Evolutionary conservation across 306 rosid genomes (phyloP), one percentile per base, ranked within the genome.

Genomic region (Sophora flavescens): DNA sequence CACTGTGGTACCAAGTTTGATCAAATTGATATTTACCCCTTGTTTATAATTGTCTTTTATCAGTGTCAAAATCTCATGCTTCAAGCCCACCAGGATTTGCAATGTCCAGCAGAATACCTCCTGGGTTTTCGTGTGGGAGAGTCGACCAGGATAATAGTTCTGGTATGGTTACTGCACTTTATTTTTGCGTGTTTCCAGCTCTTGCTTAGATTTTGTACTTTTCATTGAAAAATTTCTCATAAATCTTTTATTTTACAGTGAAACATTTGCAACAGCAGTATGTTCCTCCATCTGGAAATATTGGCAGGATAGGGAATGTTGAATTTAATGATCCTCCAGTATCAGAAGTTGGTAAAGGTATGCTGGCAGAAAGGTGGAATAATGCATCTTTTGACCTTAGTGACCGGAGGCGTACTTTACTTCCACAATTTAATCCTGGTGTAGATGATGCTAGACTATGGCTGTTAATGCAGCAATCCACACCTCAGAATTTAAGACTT

Each of bases 51-150:
- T 74, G 42, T 60, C 68, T 48, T 73, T 60, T 72, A 28, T 47
- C 82, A 74, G 80, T 26, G 45, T 68, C 85, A 33, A 83, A 74
- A 48, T 74, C 81, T 63, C 85, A 74, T 80, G 71, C 83, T 57
- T 68, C 85, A 28, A 47, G 59, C 63, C 83, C 89, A 18, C 89
- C 85, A 6, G 87, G 87, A 74, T 83, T 86, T 73, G 36, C 85
- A 50, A 11, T 69, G 74, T 66, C 89, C 26, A 78, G 77, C 79
- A 80, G 85, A 80, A 9, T 65, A 51, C 87, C 89, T 80, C 87
- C 89, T 39, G 87, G 85, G 30, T 86, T 83, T 83, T 86, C 82
- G 1, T 54, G 28, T 61, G 84, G 81, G 69, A 84, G 86, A 54
- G 66, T 44, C 6, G 84, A 66, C 69, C 82, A 45, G 59, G 82